These are phyloP conservation scores for Amoeboaphelidium protococcarum DNA, from an alignment of 371 early-diverging fungal genomes.

Conservation along the genomic window DNA sequence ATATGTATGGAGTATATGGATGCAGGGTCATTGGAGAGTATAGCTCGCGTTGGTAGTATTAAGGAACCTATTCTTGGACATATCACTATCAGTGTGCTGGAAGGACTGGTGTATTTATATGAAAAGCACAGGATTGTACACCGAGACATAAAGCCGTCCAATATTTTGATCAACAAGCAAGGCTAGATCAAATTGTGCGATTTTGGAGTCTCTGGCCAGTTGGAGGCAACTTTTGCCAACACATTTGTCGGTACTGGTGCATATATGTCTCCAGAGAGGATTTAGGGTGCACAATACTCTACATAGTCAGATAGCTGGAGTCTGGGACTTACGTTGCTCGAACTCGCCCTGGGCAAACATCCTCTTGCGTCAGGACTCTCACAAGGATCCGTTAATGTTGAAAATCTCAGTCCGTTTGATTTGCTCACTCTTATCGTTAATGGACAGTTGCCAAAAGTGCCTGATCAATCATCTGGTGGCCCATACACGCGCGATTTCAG, in stretches of 20 bases:
- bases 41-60: neutral
- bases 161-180: neutral
- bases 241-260: slow-evolving; percentile 1
- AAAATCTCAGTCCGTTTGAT: neutral
- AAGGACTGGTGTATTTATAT: slow-evolving; percentile 1
- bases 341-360: neutral
- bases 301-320: neutral
- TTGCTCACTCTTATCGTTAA: neutral
- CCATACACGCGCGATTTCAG: neutral
- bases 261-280: slow-evolving; percentile 2
- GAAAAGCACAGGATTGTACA: neutral
- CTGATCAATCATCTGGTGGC: neutral
- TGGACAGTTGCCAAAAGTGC: slow-evolving; percentile 29
- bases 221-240: neutral
- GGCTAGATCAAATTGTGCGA: slow-evolving; percentile 1
- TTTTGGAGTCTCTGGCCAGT: neutral
- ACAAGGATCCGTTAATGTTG: neutral
- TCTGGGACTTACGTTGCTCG: neutral
- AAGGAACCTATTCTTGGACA: neutral
- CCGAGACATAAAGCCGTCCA: slow-evolving; percentile 1
- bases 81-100: neutral
- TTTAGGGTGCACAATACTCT: neutral
- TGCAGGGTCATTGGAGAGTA: neutral
- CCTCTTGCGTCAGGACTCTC: neutral
- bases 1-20: neutral